Evolutionary conservation across 2,329 filamentous ascomycete species (phyloP).

Genomic region (Hypocrella siamensis): DNA sequence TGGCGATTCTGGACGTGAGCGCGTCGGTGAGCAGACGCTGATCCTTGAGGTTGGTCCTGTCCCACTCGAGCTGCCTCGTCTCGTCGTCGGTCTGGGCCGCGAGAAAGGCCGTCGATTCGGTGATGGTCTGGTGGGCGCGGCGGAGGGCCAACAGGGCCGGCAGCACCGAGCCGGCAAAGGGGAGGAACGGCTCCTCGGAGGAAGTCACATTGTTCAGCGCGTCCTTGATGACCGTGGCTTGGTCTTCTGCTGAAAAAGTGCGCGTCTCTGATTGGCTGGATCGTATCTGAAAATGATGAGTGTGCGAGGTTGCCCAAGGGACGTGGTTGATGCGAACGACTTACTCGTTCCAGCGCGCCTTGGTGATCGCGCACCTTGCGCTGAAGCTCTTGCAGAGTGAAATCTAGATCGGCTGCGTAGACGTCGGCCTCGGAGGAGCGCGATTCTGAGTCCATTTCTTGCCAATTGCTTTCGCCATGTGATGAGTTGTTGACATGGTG

Average conservation of each 20-base stretch:
- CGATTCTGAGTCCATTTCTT: conserved; percentile 11
- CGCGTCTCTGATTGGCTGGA: conserved; percentile 8
- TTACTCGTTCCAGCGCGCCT: conserved; percentile 29
- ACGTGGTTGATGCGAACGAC: not conserved
- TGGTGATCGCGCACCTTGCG: conserved; percentile 38
- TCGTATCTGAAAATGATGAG: conserved; percentile 10
- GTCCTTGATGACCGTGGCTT: conserved; percentile 34
- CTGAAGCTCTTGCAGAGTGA: conserved; percentile 53
- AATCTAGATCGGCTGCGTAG: conserved; percentile 39
- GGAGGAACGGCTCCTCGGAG: conserved; percentile 48
- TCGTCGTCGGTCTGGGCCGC: conserved; percentile 27
- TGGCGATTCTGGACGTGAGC: conserved; percentile 39
- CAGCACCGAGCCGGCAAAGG: conserved; percentile 49
- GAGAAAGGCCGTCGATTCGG: conserved; percentile 47
- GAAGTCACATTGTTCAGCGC: conserved; percentile 51
- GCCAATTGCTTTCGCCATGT: too few species aligned
- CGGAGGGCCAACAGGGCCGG: conserved; percentile 58
- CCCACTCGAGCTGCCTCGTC: conserved; percentile 31
- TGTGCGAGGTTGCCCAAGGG: not conserved
- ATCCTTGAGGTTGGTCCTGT: conserved; percentile 34
- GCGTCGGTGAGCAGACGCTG: conserved; percentile 38
- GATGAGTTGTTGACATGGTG: too few species aligned
- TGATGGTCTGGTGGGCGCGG: conserved; percentile 46
- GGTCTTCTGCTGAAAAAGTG: conserved; percentile 13
- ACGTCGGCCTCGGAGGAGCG: conserved; percentile 11